phyloP scores from a whole-genome alignment of 2,329 filamentous ascomycete species.

The Arthroderma uncinatum region DNA sequence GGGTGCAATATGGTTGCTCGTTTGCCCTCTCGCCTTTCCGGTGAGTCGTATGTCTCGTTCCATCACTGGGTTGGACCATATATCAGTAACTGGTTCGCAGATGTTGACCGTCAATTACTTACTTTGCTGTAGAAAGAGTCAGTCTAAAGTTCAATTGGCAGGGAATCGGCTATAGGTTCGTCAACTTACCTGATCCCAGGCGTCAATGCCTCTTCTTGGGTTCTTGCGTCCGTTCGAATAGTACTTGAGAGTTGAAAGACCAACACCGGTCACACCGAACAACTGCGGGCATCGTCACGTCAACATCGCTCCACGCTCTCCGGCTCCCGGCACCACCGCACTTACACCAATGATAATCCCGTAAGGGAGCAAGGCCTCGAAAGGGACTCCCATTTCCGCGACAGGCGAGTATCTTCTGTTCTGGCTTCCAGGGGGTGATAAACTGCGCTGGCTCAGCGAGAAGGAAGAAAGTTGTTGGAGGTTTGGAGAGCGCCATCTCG shows the following conservation, averaged over 20 bases:
- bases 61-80: conserved; percentile 45
- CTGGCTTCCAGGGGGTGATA: not conserved
- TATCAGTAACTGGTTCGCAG: not conserved
- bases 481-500: not conserved
- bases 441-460: not conserved
- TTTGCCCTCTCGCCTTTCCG: conserved; percentile 50
- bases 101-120: conserved; percentile 20
- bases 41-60: conserved; percentile 54
- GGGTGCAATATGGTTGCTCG: conserved; percentile 48
- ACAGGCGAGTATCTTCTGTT: not conserved
- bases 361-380: conserved; percentile 55
- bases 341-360: conserved; percentile 52
- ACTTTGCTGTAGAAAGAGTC: conserved; percentile 41
- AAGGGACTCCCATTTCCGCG: conserved; percentile 50
- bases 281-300: conserved; percentile 35
- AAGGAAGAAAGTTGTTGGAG: not conserved
- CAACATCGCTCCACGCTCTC: conserved; percentile 12
- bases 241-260: conserved; percentile 46
- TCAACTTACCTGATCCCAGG: conserved; percentile 52
- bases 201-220: conserved; percentile 48
- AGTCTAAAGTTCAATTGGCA: not conserved
- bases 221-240: conserved; percentile 54
- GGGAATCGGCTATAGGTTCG: not conserved
- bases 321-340: conserved; percentile 12
- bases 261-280: conserved; percentile 50